phyloP scores from a whole-genome alignment of 768 basidiomycete species.

The Naganishia kalamii region DNA sequence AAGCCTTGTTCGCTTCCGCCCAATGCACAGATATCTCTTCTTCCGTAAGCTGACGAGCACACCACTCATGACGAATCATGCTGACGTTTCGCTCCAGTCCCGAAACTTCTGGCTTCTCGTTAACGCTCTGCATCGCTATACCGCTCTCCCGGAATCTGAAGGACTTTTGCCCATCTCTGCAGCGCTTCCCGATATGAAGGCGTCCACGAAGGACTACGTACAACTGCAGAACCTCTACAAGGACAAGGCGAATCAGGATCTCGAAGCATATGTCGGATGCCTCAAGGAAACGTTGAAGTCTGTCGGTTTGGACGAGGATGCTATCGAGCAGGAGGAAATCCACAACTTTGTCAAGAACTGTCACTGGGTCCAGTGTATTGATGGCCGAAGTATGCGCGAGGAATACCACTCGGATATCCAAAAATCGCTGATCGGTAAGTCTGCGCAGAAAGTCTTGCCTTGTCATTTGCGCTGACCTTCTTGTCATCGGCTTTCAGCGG shows the following conservation, averaged over 20 bases:
- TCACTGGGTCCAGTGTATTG: slow-evolving; percentile 43
- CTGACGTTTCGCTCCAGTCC: too few relatives aligned
- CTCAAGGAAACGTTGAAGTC: slow-evolving; percentile 31
- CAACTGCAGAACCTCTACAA: slow-evolving; percentile 81
- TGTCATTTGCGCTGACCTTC: not conserved
- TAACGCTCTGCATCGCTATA: slow-evolving; percentile 63
- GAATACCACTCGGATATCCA: slow-evolving; percentile 29
- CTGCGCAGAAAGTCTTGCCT: not conserved
- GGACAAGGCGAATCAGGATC: slow-evolving; percentile 53
- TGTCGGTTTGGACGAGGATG: slow-evolving; percentile 36
- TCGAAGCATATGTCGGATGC: slow-evolving; percentile 30
- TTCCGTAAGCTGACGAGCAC: not conserved
- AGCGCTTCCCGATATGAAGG: slow-evolving; percentile 91
- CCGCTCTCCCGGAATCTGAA: slow-evolving; percentile 51
- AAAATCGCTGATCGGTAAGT: slow-evolving; percentile 40
- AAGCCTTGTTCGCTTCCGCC: not conserved
- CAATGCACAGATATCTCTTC: slow-evolving; percentile 8
- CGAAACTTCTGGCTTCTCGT: slow-evolving; percentile 75
- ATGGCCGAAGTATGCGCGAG: slow-evolving; percentile 41
- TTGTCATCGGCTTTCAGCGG: not conserved
- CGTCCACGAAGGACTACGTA: slow-evolving; percentile 75
- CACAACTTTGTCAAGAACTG: slow-evolving; percentile 48
- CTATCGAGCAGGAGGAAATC: slow-evolving; percentile 42
- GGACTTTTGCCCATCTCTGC: slow-evolving; percentile 74
- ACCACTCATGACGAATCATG: not conserved